Evolutionary conservation across 2,329 filamentous ascomycete species (phyloP).

Genomic region (Anisogramma anomala): DNA sequence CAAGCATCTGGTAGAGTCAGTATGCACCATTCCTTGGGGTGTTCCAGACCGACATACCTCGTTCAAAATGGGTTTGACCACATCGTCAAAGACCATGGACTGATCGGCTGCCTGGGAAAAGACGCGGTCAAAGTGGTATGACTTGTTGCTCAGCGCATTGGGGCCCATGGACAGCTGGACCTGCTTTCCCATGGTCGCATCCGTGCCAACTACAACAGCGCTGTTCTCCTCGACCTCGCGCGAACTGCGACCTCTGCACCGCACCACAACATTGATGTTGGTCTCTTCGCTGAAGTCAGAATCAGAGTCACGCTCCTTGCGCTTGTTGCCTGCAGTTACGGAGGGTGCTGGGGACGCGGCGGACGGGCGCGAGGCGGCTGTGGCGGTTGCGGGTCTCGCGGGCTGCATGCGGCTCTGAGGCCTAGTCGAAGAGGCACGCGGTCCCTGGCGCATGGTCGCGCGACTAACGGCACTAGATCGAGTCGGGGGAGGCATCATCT

Average conservation of each 20-base stretch:
- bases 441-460: conserved; percentile 20
- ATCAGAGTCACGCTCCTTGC: conserved; percentile 79
- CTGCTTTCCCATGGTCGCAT: conserved; percentile 74
- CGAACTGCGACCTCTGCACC: conserved; percentile 85
- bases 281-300: conserved; percentile 62
- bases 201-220: conserved; percentile 77
- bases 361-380: conserved; percentile 23
- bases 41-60: conserved; percentile 46
- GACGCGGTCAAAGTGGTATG: conserved; percentile 93
- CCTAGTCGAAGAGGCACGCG: conserved; percentile 16
- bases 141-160: conserved; percentile 86
- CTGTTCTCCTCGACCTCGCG: conserved; percentile 91
- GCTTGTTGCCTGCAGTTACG: conserved; percentile 53
- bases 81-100: conserved; percentile 86
- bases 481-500: conserved; percentile 17
- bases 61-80: conserved; percentile 82
- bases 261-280: conserved; percentile 94
- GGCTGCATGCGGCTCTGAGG: conserved; percentile 10
- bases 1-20: conserved; percentile 56
- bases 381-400: conserved; percentile 1
- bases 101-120: conserved; percentile 94
- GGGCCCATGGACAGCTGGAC: conserved; percentile 88
- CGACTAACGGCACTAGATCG: conserved; percentile 18
- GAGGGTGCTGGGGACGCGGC: conserved; percentile 57
- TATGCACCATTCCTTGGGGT: not conserved